Base-by-base conservation (phyloP, 2,329 filamentous ascomycete species). In the Phaeosphaeriaceae sp. region DNA sequence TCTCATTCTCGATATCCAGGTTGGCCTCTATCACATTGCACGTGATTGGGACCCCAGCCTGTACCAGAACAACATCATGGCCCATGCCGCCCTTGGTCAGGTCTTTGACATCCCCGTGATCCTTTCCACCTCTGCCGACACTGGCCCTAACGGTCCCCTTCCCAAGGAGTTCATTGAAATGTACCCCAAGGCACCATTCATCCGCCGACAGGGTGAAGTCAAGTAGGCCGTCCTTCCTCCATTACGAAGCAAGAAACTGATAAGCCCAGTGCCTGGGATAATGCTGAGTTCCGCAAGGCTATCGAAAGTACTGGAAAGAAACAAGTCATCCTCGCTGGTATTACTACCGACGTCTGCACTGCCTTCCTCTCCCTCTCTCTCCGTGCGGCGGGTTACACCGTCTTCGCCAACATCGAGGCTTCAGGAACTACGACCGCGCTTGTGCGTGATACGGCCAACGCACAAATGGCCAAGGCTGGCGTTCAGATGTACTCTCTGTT, bases 261-360 rank as follows among this genome's bases (percentile, higher is more conserved):
- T 9, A n/a, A 2, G 15, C 0, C 8, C 42, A 72, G 68, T 65
- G 88, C 88, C 2, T 90, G 87, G 88, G 89, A 92, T 66, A 90
- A 89, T 60, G 59, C 79, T 2, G 82, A 88, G 0, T 90, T 92
- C 76, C 81, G 81, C 29, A 77, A 77, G 1, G 87, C 88, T 2
- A 79, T 92, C 52, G 74, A 79, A 55, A 86, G 86, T 1, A 82
- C 86, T 3, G 82, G 82, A 49, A 86, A 84, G 68, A 84, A 79
- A 23, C 89, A 92, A 68, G 76, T 92, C 61, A 88, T 92, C 64
- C 71, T 92, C 13, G 87, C 79, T 2, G 87, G 88, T 6, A 89
- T 91, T 61, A 81, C 83, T 2, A 91, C 88, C 0, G 88, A 92
- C 68, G 87, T 91, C 50, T 90, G 87, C 79, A 89, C 86, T 17